These are phyloP conservation scores for Eucalyptus curtisii DNA, from an alignment of 345 rosid genomes.

Conservation along the genomic window DNA sequence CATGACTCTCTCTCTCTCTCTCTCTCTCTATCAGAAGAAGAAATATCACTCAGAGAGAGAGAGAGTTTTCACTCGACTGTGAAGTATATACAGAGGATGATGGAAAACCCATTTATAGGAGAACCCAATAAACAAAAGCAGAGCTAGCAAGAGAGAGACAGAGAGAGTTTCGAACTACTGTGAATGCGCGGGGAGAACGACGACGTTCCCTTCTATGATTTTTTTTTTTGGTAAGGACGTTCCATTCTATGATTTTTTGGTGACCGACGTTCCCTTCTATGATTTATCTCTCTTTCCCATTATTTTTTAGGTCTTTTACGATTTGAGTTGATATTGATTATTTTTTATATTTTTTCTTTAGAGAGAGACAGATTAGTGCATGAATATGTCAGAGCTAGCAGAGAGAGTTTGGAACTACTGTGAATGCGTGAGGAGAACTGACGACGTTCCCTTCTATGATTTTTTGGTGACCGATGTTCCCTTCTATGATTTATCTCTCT, in stretches of 20 bases:
- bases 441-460: too few species aligned
- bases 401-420: too few species aligned
- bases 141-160: background rate
- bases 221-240: too few species aligned
- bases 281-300: background rate
- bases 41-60: background rate
- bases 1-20: slow-evolving; percentile 10
- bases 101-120: background rate
- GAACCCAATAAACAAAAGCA: background rate
- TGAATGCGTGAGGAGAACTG: too few species aligned
- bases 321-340: background rate
- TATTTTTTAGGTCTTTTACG: background rate
- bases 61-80: background rate
- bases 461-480: too few species aligned
- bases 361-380: too few species aligned
- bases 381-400: too few species aligned
- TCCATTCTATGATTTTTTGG: too few species aligned
- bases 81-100: background rate
- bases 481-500: too few species aligned
- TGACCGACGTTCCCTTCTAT: background rate
- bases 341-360: too few species aligned
- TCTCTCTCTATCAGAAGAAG: background rate
- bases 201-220: background rate
- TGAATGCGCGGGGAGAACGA: background rate
- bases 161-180: background rate